phyloP scores from a whole-genome alignment of 2,329 filamentous ascomycete genomes.

The Aureobasidium musti region DNA sequence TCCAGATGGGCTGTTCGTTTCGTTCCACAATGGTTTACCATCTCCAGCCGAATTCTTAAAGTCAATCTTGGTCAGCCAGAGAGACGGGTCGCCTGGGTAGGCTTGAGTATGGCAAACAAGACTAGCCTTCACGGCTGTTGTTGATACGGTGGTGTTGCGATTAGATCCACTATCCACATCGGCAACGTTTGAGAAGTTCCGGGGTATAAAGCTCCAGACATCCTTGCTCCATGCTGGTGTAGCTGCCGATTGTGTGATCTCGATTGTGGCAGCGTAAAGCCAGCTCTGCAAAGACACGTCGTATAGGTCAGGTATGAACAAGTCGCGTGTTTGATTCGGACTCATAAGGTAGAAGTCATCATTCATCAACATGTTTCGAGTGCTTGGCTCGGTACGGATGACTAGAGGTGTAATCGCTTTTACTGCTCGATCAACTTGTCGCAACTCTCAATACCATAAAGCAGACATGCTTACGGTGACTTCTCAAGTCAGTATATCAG shows the following conservation, averaged over 20 bases:
- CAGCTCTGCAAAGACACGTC: background rate
- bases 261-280: background rate
- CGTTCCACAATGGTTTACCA: background rate
- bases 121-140: background rate
- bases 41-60: background rate
- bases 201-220: constrained; percentile 6
- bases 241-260: background rate
- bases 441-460: background rate
- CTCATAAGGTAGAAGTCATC: background rate
- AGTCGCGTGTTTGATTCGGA: background rate
- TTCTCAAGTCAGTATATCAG: background rate
- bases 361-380: background rate
- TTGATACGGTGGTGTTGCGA: background rate
- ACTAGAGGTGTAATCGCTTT: background rate
- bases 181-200: background rate
- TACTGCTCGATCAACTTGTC: background rate
- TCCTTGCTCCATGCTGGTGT: constrained; percentile 16
- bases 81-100: background rate
- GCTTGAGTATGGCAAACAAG: background rate
- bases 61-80: background rate
- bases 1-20: background rate
- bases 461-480: constrained; percentile 20
- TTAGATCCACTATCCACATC: background rate
- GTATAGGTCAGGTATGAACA: background rate
- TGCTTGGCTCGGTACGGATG: background rate